Percentiles rank a stretch among this genome's conserved stretches.
Evolutionary conservation across 164 flowering plant genomes (phyloP).

Genomic region (Macadamia integrifolia): DNA sequence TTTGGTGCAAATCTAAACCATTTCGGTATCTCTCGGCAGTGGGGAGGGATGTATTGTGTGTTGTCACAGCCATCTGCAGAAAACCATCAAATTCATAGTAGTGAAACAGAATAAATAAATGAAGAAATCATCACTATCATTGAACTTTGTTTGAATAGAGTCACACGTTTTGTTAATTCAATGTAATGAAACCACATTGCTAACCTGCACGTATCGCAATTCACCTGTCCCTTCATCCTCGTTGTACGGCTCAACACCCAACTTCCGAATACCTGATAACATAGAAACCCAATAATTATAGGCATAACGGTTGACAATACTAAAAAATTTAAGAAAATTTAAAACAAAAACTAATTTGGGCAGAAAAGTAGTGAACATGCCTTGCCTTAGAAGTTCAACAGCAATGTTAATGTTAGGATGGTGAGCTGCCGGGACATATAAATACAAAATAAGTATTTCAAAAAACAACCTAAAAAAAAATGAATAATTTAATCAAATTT

Average conservation of each 20-base stretch:
- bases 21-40: conserved; percentile 65
- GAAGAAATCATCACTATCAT: conserved; percentile 2
- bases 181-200: neutral
- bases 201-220: conserved; percentile 87
- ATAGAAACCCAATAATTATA: neutral
- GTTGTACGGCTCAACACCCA: conserved; percentile 71
- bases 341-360: neutral
- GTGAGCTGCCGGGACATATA: conserved; percentile 56
- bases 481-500: neutral
- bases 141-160: neutral
- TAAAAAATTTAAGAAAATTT: neutral
- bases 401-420: conserved; percentile 92
- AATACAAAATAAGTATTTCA: neutral
- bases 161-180: neutral
- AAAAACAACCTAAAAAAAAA: neutral
- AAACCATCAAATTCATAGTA: conserved; percentile 3
- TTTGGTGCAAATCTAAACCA: conserved; percentile 35
- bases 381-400: conserved; percentile 70
- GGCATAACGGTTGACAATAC: neutral
- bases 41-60: conserved; percentile 74
- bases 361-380: conserved; percentile 15
- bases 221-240: conserved; percentile 82
- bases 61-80: conserved; percentile 92
- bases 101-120: neutral
- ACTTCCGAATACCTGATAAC: conserved; percentile 49